Conservation (phyloP, 148 eudicot genomes). For the Fagopyrum tataricum region DNA sequence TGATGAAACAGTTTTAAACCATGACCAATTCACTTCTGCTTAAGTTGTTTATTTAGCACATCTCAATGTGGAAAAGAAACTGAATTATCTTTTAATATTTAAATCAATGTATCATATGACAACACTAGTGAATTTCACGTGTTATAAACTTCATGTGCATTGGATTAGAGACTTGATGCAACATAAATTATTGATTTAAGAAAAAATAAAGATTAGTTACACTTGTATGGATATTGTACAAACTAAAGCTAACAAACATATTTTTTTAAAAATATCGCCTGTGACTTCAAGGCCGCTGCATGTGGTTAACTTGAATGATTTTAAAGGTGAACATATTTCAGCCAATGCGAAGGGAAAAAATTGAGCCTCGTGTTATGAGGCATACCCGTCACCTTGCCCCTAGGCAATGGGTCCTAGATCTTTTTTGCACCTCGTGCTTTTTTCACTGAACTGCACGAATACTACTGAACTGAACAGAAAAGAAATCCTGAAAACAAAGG, state of each 20-base stretch:
- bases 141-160: not conserved
- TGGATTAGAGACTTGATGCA: not conserved
- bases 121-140: not conserved
- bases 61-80: not conserved
- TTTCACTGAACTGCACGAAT: not conserved
- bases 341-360: not conserved
- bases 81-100: not conserved
- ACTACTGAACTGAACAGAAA: not conserved
- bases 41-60: not conserved
- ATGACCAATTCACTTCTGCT: not conserved
- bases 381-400: not conserved
- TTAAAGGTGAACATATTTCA: not conserved
- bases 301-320: not conserved
- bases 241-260: not conserved
- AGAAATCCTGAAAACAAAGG: not conserved
- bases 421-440: not conserved
- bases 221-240: not conserved
- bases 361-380: not conserved
- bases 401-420: not conserved
- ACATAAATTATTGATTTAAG: not conserved
- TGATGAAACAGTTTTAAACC: not conserved
- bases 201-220: not conserved
- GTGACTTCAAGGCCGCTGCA: not conserved
- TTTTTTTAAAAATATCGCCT: not conserved
- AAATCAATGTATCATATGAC: not conserved